phyloP scores from a whole-genome alignment of 2,329 filamentous ascomycete species.

The Claviceps quebecensis region DNA sequence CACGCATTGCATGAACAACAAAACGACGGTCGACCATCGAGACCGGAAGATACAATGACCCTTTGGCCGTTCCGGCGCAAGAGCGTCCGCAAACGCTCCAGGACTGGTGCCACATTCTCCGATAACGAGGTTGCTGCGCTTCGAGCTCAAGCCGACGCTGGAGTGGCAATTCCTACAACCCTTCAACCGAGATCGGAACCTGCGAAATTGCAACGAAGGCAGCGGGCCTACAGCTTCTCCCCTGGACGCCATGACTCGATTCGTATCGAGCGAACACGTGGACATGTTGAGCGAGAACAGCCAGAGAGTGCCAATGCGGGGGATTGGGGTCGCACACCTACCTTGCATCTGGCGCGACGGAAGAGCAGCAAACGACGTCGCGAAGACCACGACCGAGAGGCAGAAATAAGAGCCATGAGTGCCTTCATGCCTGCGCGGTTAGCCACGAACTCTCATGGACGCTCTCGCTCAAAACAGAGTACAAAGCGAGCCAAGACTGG shows the following conservation, averaged over 20 bases:
- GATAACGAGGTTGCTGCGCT: constrained; percentile 32
- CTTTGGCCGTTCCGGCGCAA: constrained; percentile 73
- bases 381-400: constrained; percentile 64
- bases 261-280: constrained; percentile 19
- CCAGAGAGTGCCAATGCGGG: constrained; percentile 6
- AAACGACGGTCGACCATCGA: background rate
- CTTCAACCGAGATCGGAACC: constrained; percentile 30
- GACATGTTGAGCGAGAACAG: background rate
- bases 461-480: constrained; percentile 48
- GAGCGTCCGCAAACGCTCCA: constrained; percentile 49
- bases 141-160: constrained; percentile 22
- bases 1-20: background rate
- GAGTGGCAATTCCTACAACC: constrained; percentile 12
- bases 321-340: constrained; percentile 25
- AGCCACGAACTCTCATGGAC: constrained; percentile 42
- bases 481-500: constrained; percentile 51
- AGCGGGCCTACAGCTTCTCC: constrained; percentile 47
- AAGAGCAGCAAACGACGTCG: constrained; percentile 67
- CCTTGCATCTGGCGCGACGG: constrained; percentile 46
- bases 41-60: constrained; percentile 40
- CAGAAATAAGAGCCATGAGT: constrained; percentile 78
- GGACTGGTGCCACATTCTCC: constrained; percentile 38
- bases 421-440: constrained; percentile 52
- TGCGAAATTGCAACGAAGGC: constrained; percentile 33
- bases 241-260: constrained; percentile 43